Evolutionary conservation across 768 basidiomycete species (phyloP).

Genomic region (Russula sp.): DNA sequence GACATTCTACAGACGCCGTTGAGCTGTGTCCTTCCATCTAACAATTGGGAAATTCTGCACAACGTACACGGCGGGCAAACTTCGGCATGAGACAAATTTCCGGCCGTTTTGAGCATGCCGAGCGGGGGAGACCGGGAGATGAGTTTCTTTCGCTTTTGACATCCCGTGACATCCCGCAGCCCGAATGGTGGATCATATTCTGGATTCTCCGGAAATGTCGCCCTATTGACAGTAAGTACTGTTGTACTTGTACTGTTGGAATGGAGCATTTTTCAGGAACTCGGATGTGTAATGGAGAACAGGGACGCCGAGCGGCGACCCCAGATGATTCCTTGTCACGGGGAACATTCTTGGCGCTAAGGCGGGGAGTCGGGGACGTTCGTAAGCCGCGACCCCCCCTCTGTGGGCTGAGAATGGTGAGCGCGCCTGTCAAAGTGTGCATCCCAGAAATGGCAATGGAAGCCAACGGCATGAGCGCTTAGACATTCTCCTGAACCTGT

Average conservation of each 20-base stretch:
- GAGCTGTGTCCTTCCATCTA: not conserved
- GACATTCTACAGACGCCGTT: too few relatives aligned
- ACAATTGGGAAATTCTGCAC: not conserved
- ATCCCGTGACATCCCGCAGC: not conserved
- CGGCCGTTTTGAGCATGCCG: not conserved
- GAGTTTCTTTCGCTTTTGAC: not conserved
- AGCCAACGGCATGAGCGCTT: slow-evolving; percentile 11
- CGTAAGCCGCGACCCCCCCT: too few relatives aligned
- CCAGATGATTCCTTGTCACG: not conserved
- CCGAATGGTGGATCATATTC: not conserved
- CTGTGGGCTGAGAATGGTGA: not conserved
- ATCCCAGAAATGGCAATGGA: slow-evolving; percentile 3
- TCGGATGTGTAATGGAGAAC: too few relatives aligned
- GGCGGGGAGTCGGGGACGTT: too few relatives aligned
- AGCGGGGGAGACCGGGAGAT: too few relatives aligned
- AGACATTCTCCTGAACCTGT: not conserved
- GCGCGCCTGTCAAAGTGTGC: not conserved
- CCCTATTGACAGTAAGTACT: too few relatives aligned
- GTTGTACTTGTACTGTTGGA: not conserved
- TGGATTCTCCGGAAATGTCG: not conserved
- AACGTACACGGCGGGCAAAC: not conserved
- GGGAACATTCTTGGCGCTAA: slow-evolving; percentile 13
- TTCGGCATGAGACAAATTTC: not conserved
- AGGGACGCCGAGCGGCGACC: too few relatives aligned
- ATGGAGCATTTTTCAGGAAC: too few relatives aligned